Base-by-base conservation (phyloP, 192 early-diverging fungal genomes). In the Polychytrium aggregatum region DNA sequence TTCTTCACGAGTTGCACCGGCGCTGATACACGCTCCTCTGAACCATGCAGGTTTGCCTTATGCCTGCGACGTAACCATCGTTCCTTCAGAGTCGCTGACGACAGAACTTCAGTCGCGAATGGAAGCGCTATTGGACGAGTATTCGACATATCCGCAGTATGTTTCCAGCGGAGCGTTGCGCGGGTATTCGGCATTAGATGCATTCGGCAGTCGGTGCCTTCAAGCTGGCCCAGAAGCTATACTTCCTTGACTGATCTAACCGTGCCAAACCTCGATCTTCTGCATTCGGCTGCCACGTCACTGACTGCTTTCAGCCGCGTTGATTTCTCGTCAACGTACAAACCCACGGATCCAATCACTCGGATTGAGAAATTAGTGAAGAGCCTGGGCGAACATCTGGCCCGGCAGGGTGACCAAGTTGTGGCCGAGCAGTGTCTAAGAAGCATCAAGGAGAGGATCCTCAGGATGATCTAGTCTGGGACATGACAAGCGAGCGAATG, bases 291-390 rank as follows among this genome's bases (percentile, higher is more conserved):
- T 49, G 25, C 37, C n/a, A 25, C 38, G 28, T 17, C 36, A 53
- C 27, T 27, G 1, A 57, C 25, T 44, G 60, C 52, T 35, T 30
- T 8, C 48, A 79, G 64, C 48, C 68, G 76, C 24, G 74, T 82
- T 7, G 74, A 88, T 25, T 52, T 86, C 56, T 54, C 65, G 4
- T 41, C 62, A 37, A 64, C 69, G 1, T 75, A 48, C 43, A 45
- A 50, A 22, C 46, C 47, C 2, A 27, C 27, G 29, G 78, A 76
- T 44, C 58, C 57, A 0, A 65, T 62, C 36, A 79, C 79, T 8
- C 54, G 70, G 20, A 60, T 84, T 22, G 82, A 86, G 28, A 85
- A 85, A 62, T 44, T 84, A 27, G 40, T 82, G 18, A 37, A 52
- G 29, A 37, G 43, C 43, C n/a, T 57, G 28, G 40, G 27, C 37